Evolutionary conservation across 1,284 basidiomycete species (phyloP).

Genomic region (Phlebopus sp.): DNA sequence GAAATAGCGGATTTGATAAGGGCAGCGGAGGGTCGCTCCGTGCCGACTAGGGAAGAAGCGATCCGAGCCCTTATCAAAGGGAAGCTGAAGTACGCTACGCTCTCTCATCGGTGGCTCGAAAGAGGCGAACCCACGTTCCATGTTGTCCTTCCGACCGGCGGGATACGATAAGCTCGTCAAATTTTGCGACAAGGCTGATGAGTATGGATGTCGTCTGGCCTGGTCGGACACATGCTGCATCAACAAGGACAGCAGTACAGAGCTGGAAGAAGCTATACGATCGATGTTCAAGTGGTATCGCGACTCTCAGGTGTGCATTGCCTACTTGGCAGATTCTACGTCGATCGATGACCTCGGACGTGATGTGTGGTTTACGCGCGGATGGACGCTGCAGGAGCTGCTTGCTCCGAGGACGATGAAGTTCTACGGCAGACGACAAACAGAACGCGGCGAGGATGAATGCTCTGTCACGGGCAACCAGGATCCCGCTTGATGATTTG

Average conservation of each 20-base stretch:
- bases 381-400: conserved; percentile 30
- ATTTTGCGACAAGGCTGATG: conserved; percentile 26
- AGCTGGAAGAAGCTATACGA: conserved; percentile 32
- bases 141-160: conserved; percentile 32
- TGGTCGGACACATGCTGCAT: conserved; percentile 29
- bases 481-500: conserved; percentile 26
- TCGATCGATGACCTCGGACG: conserved; percentile 24
- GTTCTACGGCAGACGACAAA: conserved; percentile 31
- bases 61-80: conserved; percentile 43
- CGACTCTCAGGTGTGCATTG: conserved; percentile 29
- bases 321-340: conserved; percentile 31
- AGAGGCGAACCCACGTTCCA: conserved; percentile 61
- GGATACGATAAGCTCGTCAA: conserved; percentile 27
- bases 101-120: conserved; percentile 63
- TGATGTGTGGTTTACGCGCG: conserved; percentile 35
- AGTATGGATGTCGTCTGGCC: conserved; percentile 27
- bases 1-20: conserved; percentile 20
- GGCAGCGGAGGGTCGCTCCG: conserved; percentile 44
- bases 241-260: conserved; percentile 18
- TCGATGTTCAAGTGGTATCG: conserved; percentile 35
- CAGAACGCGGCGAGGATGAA: conserved; percentile 22
- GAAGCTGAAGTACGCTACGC: conserved; percentile 53
- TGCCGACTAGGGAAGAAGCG: conserved; percentile 39
- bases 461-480: conserved; percentile 27
- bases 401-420: conserved; percentile 29